phyloP scores from a whole-genome alignment of 257 asterid species.

The Solanum lycopersicoides region DNA sequence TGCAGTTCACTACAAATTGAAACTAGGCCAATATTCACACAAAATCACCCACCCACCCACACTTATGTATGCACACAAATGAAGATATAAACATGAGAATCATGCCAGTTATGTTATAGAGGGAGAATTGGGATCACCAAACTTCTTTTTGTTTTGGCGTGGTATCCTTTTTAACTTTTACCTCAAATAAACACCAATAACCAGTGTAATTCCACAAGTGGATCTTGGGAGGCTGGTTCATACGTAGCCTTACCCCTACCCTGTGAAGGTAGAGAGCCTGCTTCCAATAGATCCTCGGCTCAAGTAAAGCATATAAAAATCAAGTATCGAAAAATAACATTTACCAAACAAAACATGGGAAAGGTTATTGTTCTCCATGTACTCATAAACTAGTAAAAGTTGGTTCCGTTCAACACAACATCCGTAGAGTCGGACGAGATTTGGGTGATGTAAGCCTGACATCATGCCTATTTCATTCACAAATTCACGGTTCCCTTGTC shows the following conservation, averaged over 20 bases:
- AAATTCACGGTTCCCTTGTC: conserved; percentile 61
- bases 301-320: background rate
- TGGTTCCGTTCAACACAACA: conserved; percentile 63
- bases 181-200: background rate
- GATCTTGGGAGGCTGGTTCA: background rate
- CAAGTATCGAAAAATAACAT: background rate
- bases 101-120: background rate
- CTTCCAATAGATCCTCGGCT: background rate
- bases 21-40: background rate
- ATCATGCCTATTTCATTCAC: conserved; percentile 58
- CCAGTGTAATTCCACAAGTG: background rate
- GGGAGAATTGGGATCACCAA: background rate
- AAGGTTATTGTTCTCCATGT: conserved; percentile 59
- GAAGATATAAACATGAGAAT: background rate
- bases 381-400: conserved; percentile 52
- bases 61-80: background rate
- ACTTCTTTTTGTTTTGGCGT: background rate
- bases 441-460: conserved; percentile 54
- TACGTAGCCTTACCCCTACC: background rate
- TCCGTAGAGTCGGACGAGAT: conserved; percentile 54
- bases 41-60: background rate
- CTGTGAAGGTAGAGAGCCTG: background rate
- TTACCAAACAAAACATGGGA: conserved; percentile 49
- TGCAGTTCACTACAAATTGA: conserved; percentile 1
- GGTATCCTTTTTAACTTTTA: background rate